Evolutionary conservation across 2,329 filamentous ascomycete genomes (phyloP).

Genomic region (Lachnellula willkommii): DNA sequence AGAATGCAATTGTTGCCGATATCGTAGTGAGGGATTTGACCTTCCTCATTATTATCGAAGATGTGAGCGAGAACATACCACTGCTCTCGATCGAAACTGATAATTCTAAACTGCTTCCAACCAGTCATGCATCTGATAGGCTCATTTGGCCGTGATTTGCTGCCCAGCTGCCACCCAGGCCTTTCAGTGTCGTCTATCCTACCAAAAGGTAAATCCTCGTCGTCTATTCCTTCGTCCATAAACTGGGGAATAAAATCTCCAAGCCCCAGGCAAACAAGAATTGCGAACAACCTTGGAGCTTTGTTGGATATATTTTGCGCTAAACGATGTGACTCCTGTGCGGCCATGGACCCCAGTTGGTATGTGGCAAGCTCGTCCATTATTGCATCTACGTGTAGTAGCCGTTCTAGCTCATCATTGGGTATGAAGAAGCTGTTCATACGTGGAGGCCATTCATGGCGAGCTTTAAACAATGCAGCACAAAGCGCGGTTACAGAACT

Average conservation of each 20-base stretch:
- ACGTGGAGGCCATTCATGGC: not conserved
- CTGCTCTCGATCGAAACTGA: slow-evolving; percentile 4
- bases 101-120: not conserved
- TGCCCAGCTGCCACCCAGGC: slow-evolving; percentile 1
- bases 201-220: slow-evolving; percentile 3
- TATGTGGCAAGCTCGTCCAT: not conserved
- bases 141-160: not conserved
- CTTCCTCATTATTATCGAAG: slow-evolving; percentile 1
- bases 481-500: not conserved
- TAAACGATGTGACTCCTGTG: not conserved
- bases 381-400: not conserved
- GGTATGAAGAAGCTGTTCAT: slow-evolving; percentile 1
- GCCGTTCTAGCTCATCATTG: not conserved
- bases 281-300: slow-evolving; percentile 1
- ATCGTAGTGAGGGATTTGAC: not conserved
- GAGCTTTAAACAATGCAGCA: not conserved
- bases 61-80: slow-evolving; percentile 2
- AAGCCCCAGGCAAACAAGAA: not conserved
- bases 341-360: not conserved
- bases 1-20: slow-evolving; percentile 5
- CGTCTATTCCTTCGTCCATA: not conserved
- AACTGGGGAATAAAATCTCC: not conserved
- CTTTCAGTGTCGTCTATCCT: not conserved
- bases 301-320: not conserved
- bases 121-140: slow-evolving; percentile 4